Evolutionary conservation across 805 yeast genomes (phyloP).

Genomic region (Candida saitoana): DNA sequence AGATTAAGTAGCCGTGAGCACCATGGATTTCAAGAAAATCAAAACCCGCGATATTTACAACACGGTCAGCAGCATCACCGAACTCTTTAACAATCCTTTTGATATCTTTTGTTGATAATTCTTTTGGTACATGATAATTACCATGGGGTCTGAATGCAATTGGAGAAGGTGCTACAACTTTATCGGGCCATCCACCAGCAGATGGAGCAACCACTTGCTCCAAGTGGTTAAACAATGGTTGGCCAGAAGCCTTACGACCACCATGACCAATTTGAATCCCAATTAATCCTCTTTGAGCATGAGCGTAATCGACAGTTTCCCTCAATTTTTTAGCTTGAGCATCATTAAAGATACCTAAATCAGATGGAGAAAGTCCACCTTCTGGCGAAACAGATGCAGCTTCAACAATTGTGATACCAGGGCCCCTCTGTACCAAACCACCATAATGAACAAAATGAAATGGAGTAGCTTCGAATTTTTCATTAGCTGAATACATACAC

Average conservation of each 20-base stretch:
- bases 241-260: conserved; percentile 45
- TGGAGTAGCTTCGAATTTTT: conserved; percentile 38
- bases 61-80: conserved; percentile 44
- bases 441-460: conserved; percentile 52
- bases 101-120: conserved; percentile 40
- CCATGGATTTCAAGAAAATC: conserved; percentile 66
- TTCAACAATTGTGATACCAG: conserved; percentile 47
- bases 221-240: conserved; percentile 24
- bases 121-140: conserved; percentile 33
- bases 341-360: conserved; percentile 49
- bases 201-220: conserved; percentile 26
- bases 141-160: conserved; percentile 27
- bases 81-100: conserved; percentile 37
- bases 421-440: conserved; percentile 43
- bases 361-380: conserved; percentile 43
- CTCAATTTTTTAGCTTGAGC: conserved; percentile 41
- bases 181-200: conserved; percentile 41
- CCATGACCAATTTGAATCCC: conserved; percentile 57
- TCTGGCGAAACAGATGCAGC: conserved; percentile 37
- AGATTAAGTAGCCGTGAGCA: conserved; percentile 59
- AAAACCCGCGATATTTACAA: conserved; percentile 47
- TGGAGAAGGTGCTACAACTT: conserved; percentile 46
- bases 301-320: conserved; percentile 42
- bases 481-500: conserved; percentile 47
- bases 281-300: conserved; percentile 40